Evolutionary conservation across 2,329 filamentous ascomycete genomes (phyloP).

Genomic region (Fusarium buxicola): DNA sequence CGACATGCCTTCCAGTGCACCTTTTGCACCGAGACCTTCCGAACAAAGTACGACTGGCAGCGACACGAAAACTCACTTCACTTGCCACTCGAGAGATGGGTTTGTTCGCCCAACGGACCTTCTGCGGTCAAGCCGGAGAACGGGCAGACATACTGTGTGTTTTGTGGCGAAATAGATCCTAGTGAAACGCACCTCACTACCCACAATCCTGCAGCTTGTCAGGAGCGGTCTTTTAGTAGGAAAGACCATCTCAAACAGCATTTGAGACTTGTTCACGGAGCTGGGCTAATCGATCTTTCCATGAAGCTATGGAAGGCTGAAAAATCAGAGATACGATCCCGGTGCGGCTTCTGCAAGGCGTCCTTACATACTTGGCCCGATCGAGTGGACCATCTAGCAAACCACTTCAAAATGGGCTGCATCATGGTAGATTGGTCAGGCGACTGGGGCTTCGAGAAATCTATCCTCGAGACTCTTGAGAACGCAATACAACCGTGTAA

Average conservation of each 20-base stretch:
- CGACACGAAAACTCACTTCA: constrained; percentile 63
- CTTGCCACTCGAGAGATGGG: constrained; percentile 60
- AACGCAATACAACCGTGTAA: constrained; percentile 56
- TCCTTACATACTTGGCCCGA: constrained; percentile 52
- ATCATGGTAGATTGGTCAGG: constrained; percentile 58
- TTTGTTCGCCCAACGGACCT: constrained; percentile 53
- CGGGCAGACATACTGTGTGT: constrained; percentile 47
- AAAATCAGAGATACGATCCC: constrained; percentile 51
- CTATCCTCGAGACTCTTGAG: constrained; percentile 52
- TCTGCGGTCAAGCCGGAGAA: constrained; percentile 52
- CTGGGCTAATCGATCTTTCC: constrained; percentile 48
- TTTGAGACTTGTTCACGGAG: constrained; percentile 55
- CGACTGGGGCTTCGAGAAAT: constrained; percentile 56
- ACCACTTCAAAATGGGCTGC: constrained; percentile 56
- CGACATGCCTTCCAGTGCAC: constrained; percentile 54
- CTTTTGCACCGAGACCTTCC: constrained; percentile 59
- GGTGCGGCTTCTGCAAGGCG: constrained; percentile 56
- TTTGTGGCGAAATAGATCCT: constrained; percentile 51
- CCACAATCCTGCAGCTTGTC: constrained; percentile 59
- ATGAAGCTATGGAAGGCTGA: constrained; percentile 51
- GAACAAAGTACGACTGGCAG: constrained; percentile 59
- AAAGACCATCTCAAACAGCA: constrained; percentile 60
- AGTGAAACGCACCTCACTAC: constrained; percentile 47
- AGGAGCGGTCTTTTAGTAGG: constrained; percentile 59
- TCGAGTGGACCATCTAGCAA: constrained; percentile 53